Percentiles rank a stretch among this genome's conserved stretches.
Evolutionary conservation across 352 stramenopile species (phyloP).

Genomic region (Globisporangium canariense): DNA sequence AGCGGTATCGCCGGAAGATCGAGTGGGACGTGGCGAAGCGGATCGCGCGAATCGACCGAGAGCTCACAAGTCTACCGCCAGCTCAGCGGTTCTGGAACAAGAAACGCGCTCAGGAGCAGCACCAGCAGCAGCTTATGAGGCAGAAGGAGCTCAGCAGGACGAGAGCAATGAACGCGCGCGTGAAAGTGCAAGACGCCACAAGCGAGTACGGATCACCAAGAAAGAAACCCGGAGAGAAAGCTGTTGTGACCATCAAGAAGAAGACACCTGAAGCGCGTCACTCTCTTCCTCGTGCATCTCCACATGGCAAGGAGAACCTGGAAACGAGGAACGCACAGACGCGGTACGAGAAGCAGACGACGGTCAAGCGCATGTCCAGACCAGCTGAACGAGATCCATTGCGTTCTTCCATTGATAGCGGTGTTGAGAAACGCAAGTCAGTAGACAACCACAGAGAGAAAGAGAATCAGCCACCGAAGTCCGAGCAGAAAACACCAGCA

Average conservation of each 20-base stretch:
- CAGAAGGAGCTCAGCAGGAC: constrained; percentile 6
- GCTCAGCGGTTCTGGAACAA: constrained; percentile 59
- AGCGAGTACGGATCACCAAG: not conserved
- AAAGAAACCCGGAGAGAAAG: not conserved
- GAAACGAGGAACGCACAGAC: not conserved
- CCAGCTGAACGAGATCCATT: not conserved
- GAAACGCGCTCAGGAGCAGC: constrained; percentile 6
- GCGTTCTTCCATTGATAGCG: not conserved
- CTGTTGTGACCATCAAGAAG: not conserved
- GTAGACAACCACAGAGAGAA: not conserved
- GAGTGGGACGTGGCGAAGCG: constrained; percentile 72
- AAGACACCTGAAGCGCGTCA: not conserved
- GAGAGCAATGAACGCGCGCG: not conserved
- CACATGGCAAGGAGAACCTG: not conserved
- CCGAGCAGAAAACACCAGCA: not conserved
- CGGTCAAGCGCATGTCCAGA: not conserved
- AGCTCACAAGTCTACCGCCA: constrained; percentile 45
- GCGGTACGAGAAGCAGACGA: not conserved
- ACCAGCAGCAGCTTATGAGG: constrained; percentile 13
- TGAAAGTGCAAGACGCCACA: not conserved
- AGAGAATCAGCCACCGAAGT: constrained; percentile 8
- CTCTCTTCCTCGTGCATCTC: not conserved
- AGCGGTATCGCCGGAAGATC: constrained; percentile 36
- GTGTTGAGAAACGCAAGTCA: not conserved
- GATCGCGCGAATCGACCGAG: constrained; percentile 63